phyloP scores from a whole-genome alignment of 345 rosid species.

The Gossypium herbaceum region DNA sequence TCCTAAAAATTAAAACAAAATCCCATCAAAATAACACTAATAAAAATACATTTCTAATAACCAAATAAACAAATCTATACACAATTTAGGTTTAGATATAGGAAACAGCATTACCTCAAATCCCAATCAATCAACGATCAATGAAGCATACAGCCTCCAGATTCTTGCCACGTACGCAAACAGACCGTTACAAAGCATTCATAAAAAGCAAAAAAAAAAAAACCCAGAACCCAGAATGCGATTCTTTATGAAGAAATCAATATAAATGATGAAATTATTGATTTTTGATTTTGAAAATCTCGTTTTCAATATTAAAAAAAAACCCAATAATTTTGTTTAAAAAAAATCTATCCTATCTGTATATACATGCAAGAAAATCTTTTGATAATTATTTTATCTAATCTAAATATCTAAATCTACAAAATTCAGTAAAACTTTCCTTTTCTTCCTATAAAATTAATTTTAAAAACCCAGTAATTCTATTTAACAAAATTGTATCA shows the following conservation, averaged over 20 bases:
- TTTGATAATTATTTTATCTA: no score
- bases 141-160: background rate
- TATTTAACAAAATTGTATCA: background rate
- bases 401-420: no score
- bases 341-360: no score
- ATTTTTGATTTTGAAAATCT: background rate
- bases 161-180: constrained; percentile 17
- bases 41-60: no score
- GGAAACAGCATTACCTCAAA: constrained; percentile 20
- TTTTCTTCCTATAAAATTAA: no score
- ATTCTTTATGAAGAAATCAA: background rate
- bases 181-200: background rate
- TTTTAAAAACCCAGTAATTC: background rate
- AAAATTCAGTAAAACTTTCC: no score
- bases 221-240: constrained; percentile 13
- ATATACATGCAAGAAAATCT: no score
- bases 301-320: background rate
- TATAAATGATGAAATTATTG: background rate
- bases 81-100: background rate
- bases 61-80: background rate
- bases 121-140: constrained; percentile 6
- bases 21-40: background rate
- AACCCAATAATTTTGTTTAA: background rate
- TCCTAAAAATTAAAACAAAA: constrained; percentile 6
- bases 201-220: background rate